Conservation (phyloP, 2,329 filamentous ascomycete genomes). For the Claviceps monticola region DNA sequence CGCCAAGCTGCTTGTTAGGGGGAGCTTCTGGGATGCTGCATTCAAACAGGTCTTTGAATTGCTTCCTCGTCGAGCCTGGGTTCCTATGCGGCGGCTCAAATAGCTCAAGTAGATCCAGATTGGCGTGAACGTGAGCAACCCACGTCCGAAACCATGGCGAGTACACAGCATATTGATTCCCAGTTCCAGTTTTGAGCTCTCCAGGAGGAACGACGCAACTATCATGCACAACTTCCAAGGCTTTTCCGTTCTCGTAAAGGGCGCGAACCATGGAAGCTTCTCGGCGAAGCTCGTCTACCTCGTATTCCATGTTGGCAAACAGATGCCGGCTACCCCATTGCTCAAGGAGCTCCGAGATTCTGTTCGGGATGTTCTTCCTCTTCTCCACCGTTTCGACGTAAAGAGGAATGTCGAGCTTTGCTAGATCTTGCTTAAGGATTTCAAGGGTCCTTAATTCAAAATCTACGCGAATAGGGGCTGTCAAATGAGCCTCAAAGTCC, state of each 20-base stretch:
- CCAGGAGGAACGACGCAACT: slow-evolving; percentile 73
- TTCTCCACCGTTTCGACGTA: slow-evolving; percentile 58
- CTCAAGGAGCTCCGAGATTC: slow-evolving; percentile 51
- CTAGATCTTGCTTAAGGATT: slow-evolving; percentile 52
- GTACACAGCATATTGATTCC: slow-evolving; percentile 75
- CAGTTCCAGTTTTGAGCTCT: slow-evolving; percentile 47
- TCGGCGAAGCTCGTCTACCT: slow-evolving; percentile 75
- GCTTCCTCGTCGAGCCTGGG: slow-evolving; percentile 20
- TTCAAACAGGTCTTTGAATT: slow-evolving; percentile 44
- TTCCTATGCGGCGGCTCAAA: slow-evolving; percentile 34
- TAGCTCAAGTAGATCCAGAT: slow-evolving; percentile 51
- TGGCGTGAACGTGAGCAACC: slow-evolving; percentile 56
- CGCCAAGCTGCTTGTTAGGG: slow-evolving; percentile 43
- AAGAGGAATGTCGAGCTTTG: slow-evolving; percentile 60
- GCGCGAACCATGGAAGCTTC: slow-evolving; percentile 53
- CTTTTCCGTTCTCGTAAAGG: slow-evolving; percentile 48
- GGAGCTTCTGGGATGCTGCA: slow-evolving; percentile 47
- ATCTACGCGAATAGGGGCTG: slow-evolving; percentile 59
- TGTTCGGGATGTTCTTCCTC: slow-evolving; percentile 44
- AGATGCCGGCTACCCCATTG: slow-evolving; percentile 64
- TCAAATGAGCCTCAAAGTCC: slow-evolving; percentile 71
- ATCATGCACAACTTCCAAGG: slow-evolving; percentile 63
- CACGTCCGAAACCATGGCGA: slow-evolving; percentile 70
- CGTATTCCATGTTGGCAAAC: slow-evolving; percentile 79
- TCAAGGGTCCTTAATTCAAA: slow-evolving; percentile 63